Percentiles rank a stretch among this genome's conserved stretches.
These are phyloP conservation scores for Aspergillus alliaceus DNA, from an alignment of 2,329 filamentous ascomycete species.

Conservation along the genomic window DNA sequence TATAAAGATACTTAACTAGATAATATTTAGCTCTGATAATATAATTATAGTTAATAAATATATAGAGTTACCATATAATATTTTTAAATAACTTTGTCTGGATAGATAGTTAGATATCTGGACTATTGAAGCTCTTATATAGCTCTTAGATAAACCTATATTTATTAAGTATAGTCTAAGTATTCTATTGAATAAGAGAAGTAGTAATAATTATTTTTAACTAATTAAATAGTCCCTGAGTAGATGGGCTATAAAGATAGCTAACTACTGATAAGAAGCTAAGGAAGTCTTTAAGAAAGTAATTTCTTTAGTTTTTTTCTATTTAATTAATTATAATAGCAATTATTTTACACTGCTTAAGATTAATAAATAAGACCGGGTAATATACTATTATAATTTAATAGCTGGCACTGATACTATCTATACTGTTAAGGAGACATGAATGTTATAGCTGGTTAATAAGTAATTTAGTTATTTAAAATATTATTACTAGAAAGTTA, in stretches of 20 bases:
- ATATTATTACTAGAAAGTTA: conserved; percentile 22
- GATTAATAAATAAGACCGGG: conserved; percentile 23
- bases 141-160: conserved; percentile 22
- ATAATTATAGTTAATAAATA: conserved; percentile 14
- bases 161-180: conserved; percentile 20
- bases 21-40: conserved; percentile 1
- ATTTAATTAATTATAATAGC: conserved; percentile 15
- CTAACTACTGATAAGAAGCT: not conserved
- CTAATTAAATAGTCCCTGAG: conserved; percentile 9
- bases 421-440: too few relatives aligned
- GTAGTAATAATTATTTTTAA: conserved; percentile 11
- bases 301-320: conserved; percentile 17
- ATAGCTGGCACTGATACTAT: conserved; percentile 13
- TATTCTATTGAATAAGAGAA: conserved; percentile 18
- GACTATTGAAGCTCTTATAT: conserved; percentile 21
- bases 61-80: conserved; percentile 16
- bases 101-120: conserved; percentile 21
- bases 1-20: conserved; percentile 1
- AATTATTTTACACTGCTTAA: conserved; percentile 27
- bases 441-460: conserved; percentile 17
- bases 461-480: conserved; percentile 24
- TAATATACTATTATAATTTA: conserved; percentile 28
- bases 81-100: conserved; percentile 19
- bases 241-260: conserved; percentile 3
- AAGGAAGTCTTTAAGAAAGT: not conserved